Evolutionary conservation across 108 stramenopile species (phyloP), one percentile per base, ranked within the genome.

Genomic region (Epipyxis sp.): DNA sequence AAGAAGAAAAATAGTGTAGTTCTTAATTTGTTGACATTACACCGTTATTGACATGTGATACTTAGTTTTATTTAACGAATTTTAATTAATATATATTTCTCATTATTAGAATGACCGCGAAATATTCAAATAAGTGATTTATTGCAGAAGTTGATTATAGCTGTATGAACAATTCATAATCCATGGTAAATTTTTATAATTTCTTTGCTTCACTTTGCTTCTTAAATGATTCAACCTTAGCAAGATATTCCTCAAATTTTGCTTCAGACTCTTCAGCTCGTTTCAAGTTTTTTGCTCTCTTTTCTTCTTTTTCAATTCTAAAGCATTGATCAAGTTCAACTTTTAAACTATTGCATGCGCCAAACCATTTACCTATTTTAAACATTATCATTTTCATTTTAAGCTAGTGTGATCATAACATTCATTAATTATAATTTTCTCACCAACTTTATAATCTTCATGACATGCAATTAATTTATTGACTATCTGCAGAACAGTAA

Each of bases 301-400:
- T 85, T 54, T 83, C 76, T 72, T 90, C 71, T 83, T 95, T 95
- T 76, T 95, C 94, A 41, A 78, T 69, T 78, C 83, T 89, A 82
- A 95, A 89, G 78, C 94, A 95, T 69, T 78, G 58, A 76, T 95
- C 94, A 39, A 95, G 72, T 34, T 57, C 62, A 54, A 65, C 68
- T 81, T 95, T 95, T 59, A 87, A 59, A 10, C 91, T 83, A 80
- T 95, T 95, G 80, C 94, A 95, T 1, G 88, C 91, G 87, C 92
- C 77, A 59, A 35, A 92, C 45, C 91, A 90, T 65, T 91, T 92
- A 30, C 88, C 61, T 65, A 65, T 37, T 35, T 29, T 32, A 16
- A 65, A 37, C 61, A 25, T 32, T 6, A 37, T 32, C 3, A 65
- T 16, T 10, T 65, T 10, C 20, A 32, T 32, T 10, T 3, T 13